Conservation (phyloP, 164 flowering plant genomes). For the Magnolia changhungtana region DNA sequence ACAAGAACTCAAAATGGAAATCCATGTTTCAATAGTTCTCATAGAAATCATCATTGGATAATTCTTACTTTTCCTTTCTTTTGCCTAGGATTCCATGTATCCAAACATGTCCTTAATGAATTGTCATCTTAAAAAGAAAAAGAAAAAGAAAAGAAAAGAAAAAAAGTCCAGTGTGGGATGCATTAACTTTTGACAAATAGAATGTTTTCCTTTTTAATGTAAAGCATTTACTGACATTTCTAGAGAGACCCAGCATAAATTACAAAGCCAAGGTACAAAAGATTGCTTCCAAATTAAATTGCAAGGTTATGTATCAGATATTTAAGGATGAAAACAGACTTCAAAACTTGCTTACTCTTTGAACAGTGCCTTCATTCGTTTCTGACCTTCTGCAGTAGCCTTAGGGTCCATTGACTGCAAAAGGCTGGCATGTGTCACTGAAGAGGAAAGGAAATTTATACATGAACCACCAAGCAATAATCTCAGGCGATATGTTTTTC, state of each 20-base stretch:
- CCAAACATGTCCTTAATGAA: too few species aligned
- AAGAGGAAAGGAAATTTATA: neutral
- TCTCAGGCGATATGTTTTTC: neutral
- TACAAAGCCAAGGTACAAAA: neutral
- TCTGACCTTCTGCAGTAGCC: conserved; percentile 54
- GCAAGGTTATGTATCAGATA: neutral
- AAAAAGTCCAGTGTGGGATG: neutral
- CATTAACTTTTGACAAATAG: neutral
- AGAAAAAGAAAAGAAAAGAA: too few species aligned
- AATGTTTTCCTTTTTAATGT: neutral
- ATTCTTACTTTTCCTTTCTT: too few species aligned
- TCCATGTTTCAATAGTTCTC: too few species aligned
- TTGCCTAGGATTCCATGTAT: too few species aligned
- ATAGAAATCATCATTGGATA: too few species aligned
- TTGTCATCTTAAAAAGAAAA: too few species aligned
- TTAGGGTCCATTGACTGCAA: conserved; percentile 59
- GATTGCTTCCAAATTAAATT: neutral
- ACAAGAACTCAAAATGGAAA: too few species aligned
- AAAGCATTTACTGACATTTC: neutral
- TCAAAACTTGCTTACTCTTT: conserved; percentile 58
- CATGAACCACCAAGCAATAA: neutral
- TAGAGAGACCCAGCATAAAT: neutral
- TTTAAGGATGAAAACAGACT: neutral
- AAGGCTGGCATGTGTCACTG: neutral
- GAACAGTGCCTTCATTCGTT: conserved; percentile 45